Evolutionary conservation across 192 early-diverging fungal genomes (phyloP), one percentile per base, ranked within the genome.

Genomic region (Coemansia sp.): DNA sequence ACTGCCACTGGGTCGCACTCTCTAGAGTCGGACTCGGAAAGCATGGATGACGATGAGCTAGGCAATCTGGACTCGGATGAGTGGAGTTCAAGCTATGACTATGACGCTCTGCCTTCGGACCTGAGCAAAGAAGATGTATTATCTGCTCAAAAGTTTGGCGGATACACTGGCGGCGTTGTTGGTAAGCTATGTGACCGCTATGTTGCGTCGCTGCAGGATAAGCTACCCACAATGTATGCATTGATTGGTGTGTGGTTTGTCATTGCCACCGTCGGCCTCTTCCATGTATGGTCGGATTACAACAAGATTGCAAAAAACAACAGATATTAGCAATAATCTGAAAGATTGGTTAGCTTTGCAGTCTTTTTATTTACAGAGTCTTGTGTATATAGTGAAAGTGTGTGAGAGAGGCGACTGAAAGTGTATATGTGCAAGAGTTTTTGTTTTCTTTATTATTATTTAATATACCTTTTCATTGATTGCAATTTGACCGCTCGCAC

Each of bases 151-250:
- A 54, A 56, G 42, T 70, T 50, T 34, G 57, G 50, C 29, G 75
- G 75, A 7, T 78, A 68, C 45, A 78, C 75, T 2, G 75, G 75
- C 6, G 75, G 75, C 4, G 10, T 72, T 5, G 39, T 78, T 30
- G 64, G 60, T 18, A 61, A 56, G 43, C 50, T 78, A 18, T 54
- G 64, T 34, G 68, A 71, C 38, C 23, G 18, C 23, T 78, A 78
- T 20, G 38, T 78, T 15, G 28, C 20, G 1, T 25, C 40, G 17
- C 49, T 78, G 24, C 43, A 46, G 34, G 28, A 39, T 20, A 42
- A 60, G 6, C 60, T 72, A 24, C 75, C 75, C 3, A 36, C 60
- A 9, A 57, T 66, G 34, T 26, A 72, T 18, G 60, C 61, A 3
- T 38, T 78, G 22, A 60, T 78, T 28, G 42, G 42, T 7, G 51